Conservation (phyloP, 163 green algal species). For the Chlorella variabilis region DNA sequence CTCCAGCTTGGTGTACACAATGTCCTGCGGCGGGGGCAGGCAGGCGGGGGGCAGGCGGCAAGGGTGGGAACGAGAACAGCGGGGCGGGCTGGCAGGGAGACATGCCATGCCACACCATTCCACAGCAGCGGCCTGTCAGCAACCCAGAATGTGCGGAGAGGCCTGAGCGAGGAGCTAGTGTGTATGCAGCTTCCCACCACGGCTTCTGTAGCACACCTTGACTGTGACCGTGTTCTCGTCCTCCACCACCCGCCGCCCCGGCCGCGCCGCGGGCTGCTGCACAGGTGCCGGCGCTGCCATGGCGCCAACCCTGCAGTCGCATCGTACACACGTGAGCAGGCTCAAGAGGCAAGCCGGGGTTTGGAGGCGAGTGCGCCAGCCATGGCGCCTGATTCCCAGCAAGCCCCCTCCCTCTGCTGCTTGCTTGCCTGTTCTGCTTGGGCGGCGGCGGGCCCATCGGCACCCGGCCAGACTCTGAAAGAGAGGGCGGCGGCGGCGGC, state of each 20-base stretch:
- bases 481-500: conserved; percentile 29
- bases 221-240: conserved; percentile 84
- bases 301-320: not conserved
- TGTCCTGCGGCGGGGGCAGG: conserved; percentile 45
- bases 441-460: conserved; percentile 35
- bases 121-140: no score
- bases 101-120: no score
- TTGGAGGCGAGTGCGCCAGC: no score
- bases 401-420: not conserved
- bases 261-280: conserved; percentile 22
- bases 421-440: not conserved
- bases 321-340: no score
- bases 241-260: conserved; percentile 60
- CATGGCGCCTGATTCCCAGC: no score
- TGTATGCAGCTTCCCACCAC: no score
- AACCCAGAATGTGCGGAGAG: no score
- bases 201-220: conserved; percentile 27
- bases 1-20: conserved; percentile 95
- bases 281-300: not conserved
- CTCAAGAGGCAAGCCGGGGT: no score
- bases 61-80: no score
- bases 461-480: conserved; percentile 5
- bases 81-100: no score
- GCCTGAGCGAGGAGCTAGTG: no score
- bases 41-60: not conserved